These are phyloP conservation scores for Parsonsia alboflavescens DNA, from an alignment of 257 asterid genomes.

Conservation along the genomic window DNA sequence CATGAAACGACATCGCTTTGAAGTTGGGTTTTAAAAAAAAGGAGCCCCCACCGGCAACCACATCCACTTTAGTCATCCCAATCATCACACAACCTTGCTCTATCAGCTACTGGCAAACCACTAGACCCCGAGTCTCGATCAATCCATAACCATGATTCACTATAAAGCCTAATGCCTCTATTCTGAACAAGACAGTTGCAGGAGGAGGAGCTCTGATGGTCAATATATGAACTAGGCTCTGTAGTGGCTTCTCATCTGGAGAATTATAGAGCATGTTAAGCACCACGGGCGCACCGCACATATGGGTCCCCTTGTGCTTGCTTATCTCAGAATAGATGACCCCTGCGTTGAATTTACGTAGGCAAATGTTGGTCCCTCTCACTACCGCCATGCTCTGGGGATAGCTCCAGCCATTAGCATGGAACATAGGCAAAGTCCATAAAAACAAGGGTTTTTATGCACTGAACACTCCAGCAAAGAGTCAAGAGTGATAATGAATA, in stretches of 20 bases:
- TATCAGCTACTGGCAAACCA: conserved; percentile 11
- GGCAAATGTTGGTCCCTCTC: conserved; percentile 61
- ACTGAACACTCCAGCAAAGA: conserved; percentile 59
- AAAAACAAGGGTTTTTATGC: conserved; percentile 57
- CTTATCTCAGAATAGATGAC: conserved; percentile 37
- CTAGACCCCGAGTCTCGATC: conserved; percentile 18
- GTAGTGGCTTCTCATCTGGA: background rate
- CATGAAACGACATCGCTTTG: too few relatives aligned
- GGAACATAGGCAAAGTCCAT: conserved; percentile 95
- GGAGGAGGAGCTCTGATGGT: conserved; percentile 24
- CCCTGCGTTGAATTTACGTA: conserved; percentile 54
- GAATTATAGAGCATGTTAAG: conserved; percentile 51
- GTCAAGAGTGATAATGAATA: conserved; percentile 45
- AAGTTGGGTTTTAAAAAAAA: too few relatives aligned
- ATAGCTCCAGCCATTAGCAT: conserved; percentile 83
- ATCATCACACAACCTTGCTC: conserved; percentile 12
- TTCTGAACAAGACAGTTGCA: conserved; percentile 9
- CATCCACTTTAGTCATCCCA: conserved; percentile 8
- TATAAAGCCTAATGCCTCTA: conserved; percentile 11
- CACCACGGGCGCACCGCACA: conserved; percentile 92
- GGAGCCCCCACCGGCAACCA: too few relatives aligned
- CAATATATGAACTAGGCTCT: conserved; percentile 11
- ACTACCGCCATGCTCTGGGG: conserved; percentile 80
- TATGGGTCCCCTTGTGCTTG: conserved; percentile 53
- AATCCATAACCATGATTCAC: conserved; percentile 23